Evolutionary conservation across 2,329 filamentous ascomycete genomes (phyloP).

Genomic region (Epicoccum sorghinum): DNA sequence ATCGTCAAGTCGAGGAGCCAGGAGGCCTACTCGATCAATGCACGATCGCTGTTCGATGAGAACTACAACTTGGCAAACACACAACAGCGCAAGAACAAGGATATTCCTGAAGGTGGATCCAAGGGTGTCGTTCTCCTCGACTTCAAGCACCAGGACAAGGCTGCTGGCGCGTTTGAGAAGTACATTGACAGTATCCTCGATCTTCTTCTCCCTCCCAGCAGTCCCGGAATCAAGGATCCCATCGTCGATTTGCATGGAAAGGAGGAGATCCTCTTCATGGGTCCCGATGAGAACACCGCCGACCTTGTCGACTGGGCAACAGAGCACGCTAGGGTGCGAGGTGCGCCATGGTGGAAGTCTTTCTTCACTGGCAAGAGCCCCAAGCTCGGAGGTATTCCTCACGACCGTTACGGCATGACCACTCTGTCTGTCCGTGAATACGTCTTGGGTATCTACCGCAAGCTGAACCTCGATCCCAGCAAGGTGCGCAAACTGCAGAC

Average conservation of each 20-base stretch:
- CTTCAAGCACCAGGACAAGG: conserved; percentile 91
- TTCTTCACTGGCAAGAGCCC: conserved; percentile 99
- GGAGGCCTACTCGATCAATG: conserved; percentile 95
- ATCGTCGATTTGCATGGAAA: conserved; percentile 95
- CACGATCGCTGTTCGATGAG: conserved; percentile 94
- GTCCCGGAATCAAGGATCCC: conserved; percentile 97
- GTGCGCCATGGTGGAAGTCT: conserved; percentile 99
- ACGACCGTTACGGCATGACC: conserved; percentile 97
- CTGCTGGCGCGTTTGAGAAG: conserved; percentile 93
- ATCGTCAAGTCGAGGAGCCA: conserved; percentile 98
- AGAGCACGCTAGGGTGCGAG: conserved; percentile 83
- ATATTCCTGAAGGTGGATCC: conserved; percentile 96
- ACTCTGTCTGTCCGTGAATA: conserved; percentile 96
- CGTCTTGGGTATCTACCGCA: conserved; percentile 95
- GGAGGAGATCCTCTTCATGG: conserved; percentile 97
- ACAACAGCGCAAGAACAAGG: conserved; percentile 99
- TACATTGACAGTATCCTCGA: conserved; percentile 99
- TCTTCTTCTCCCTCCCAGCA: conserved; percentile 84
- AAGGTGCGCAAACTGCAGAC: conserved; percentile 94
- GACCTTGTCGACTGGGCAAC: conserved; percentile 99
- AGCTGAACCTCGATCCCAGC: conserved; percentile 85
- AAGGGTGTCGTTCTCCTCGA: conserved; percentile 98
- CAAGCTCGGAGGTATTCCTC: conserved; percentile 92
- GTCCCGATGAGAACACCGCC: conserved; percentile 97
- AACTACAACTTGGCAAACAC: conserved; percentile 99